Base-by-base conservation (phyloP, 2,329 filamentous ascomycete species). In the Fusarium nelsonii region DNA sequence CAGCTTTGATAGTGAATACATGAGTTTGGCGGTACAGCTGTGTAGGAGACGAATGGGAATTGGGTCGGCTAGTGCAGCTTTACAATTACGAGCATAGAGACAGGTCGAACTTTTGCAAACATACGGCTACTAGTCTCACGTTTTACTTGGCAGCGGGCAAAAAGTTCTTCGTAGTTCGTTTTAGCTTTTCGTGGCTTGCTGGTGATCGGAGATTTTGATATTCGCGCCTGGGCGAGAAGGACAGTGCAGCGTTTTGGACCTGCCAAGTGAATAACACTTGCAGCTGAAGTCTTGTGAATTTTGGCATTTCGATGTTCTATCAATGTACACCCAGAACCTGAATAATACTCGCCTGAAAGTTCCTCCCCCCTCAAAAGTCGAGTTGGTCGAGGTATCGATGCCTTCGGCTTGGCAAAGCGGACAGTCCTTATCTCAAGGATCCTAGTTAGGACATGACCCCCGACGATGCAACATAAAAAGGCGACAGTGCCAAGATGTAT, bases 361-460 rank as follows among this genome's bases (percentile, higher is more conserved):
- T 12, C 8, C 33, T 46, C 10, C 8, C 34, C 12, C 12, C 14
- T 20, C 20, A 40, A 46, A 41, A 23, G 20, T 20, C 37, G 23
- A 50, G 37, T 30, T 32, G 37, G 16, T 65, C 45, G 44, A 56
- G 26, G 49, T 33, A 36, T 34, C 41, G 28, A n/a, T 64, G n/a
- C 15, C 37, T 58, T 39, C 33, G 52, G 39, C 59, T 58, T 64
- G 59, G 51, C 50, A 50, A 44, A 45, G 36, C 33, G 51, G 39
- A 37, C 48, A 53, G 32, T 26, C 36, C 62, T 65, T 69, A 69
- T 69, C 66, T 67, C 33, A 28, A 32, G 37, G 30, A 54, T 46
- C 62, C 62, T 30, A 65, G 41, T 65, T 65, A 44, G 62, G 62
- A 60, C 30, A 65, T 65, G 61, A 18, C 23, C 40, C 30, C 63